Base-by-base conservation (phyloP, 176 grass and related monocot species). In the Saccharum spontaneum region DNA sequence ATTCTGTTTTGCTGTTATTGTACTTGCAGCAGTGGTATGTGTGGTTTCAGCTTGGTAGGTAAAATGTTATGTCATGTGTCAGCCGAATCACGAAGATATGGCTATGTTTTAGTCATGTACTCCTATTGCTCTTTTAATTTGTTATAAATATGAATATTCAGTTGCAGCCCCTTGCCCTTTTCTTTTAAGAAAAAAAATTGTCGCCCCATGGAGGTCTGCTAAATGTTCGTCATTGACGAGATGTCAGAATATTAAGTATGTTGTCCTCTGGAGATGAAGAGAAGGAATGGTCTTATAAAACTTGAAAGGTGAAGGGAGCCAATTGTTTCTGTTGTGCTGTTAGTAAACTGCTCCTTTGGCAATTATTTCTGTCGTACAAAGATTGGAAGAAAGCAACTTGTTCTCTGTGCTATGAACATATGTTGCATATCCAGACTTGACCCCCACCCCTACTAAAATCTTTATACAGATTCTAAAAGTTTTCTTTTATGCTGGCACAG, bases 21-120 rank as follows among this genome's bases (percentile, higher is more conserved):
- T 48, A 77, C 64, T 86, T 86, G 83, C 65, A 82, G 44, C 78
- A 82, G 33, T 85, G 40, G 40, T 85, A 41, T 77, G 16, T 14
- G 13, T 61, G 18, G 33, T 85, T 50, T 30, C 63, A 76, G 57
- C 77, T 85, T 77, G 77, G 2, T 83, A 43, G 67, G 76, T 65
- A 75, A 46, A 72, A 18, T 48, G 15, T 3, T 39, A 61, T 77
- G 14, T 1, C 14, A 63, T 82, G 67, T 82, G 59, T 69, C 63
- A 82, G 54, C 72, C 63, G 8, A 68, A 52, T 82, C 45, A 74
- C 3, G 6, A 73, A 80, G 55, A 66, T 15, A 73, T 63, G 57
- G 57, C 50, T 86, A 86, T 60, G n/a, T 75, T 75, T 63, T 4
- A 46, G 41, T 71, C 43, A 64, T 78, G 55, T 55, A n/a, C 6